Evolutionary conservation across 345 rosid genomes (phyloP), one percentile per base, ranked within the genome.

Genomic region (Aquilaria sinensis): DNA sequence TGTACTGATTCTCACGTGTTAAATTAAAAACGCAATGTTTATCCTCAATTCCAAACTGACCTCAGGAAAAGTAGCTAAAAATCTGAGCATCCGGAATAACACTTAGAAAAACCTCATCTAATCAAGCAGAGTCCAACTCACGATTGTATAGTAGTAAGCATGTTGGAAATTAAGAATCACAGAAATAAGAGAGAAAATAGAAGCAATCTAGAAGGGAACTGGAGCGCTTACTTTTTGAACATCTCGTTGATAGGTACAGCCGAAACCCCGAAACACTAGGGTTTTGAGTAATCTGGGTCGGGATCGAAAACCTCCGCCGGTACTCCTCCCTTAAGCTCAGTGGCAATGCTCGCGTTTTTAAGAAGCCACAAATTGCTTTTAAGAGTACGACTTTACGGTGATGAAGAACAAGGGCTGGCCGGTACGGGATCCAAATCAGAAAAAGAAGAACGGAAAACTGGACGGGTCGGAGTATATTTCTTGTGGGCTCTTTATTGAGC

Each of bases 171-270:
- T n/a, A 45, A 50, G 14, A 37, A 30, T 9, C 33, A 34, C 7
- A n/a, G 34, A 45, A 3, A 57, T 47, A 9, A 62, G 56, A 16
- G 1, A 16, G 6, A 7, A 29, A 49, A 3, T 48, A 6, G 2
- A 34, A 1, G 32, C 15, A 49, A 0, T 9, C 30, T 9, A 49
- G 4, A 15, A 14, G 14, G 0, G 31, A 12, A 29, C 31, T 14
- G 61, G n/a, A 31, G n/a, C 43, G 63, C 67, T 74, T 64, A 80
- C 81, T 80, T 80, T 65, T 77, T 80, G 75, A 80, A 80, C 84
- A 80, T 80, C 16, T 55, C 70, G 63, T 54, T 32, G 53, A 49
- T 33, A 3, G 41, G 59, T 14, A 10, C 30, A 63, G 11, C 51
- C 47, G 37, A 41, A 60, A 12, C 9, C 9, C 16, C 1, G 12